Evolutionary conservation across 1,284 basidiomycete species (phyloP).

Genomic region (Pseudozyma flocculosa): DNA sequence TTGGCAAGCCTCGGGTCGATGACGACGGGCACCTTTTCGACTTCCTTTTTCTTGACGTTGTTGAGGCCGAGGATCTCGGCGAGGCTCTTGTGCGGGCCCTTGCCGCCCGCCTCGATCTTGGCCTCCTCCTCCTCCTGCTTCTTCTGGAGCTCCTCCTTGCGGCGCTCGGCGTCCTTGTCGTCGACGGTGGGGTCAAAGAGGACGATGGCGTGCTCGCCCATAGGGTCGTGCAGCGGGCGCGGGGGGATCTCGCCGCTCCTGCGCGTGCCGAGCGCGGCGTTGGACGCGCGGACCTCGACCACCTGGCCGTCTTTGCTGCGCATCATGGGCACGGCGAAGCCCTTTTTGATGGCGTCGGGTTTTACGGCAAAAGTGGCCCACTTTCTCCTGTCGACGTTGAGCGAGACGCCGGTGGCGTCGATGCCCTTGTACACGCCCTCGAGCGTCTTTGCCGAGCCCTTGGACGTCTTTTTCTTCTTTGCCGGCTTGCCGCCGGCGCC

Average conservation of each 20-base stretch:
- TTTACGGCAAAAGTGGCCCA: constrained; percentile 49
- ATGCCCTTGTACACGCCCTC: constrained; percentile 55
- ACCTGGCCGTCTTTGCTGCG: constrained; percentile 72
- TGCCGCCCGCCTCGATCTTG: constrained; percentile 16
- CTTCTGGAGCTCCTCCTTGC: constrained; percentile 31
- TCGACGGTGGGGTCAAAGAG: constrained; percentile 96
- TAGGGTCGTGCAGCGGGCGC: constrained; percentile 89
- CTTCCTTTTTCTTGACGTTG: constrained; percentile 31
- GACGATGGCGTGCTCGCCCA: constrained; percentile 96
- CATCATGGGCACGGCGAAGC: constrained; percentile 86
- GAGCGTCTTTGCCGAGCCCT: constrained; percentile 32
- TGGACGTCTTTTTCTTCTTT: constrained; percentile 11
- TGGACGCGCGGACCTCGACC: constrained; percentile 68
- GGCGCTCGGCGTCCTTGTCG: constrained; percentile 57
- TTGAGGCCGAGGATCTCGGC: constrained; percentile 73
- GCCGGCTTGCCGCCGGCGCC: constrained; percentile 12
- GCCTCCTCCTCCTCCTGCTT: constrained; percentile 30
- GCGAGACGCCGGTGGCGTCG: constrained; percentile 51
- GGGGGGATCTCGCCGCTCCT: constrained; percentile 81
- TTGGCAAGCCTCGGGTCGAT: constrained; percentile 88
- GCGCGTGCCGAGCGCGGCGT: constrained; percentile 80
- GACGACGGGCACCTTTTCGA: constrained; percentile 88
- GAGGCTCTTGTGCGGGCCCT: constrained; percentile 84
- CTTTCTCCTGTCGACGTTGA: constrained; percentile 49
- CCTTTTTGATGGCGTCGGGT: constrained; percentile 54